Conservation (phyloP, 495 filamentous ascomycete genomes). For the Penicillium subrubescens region DNA sequence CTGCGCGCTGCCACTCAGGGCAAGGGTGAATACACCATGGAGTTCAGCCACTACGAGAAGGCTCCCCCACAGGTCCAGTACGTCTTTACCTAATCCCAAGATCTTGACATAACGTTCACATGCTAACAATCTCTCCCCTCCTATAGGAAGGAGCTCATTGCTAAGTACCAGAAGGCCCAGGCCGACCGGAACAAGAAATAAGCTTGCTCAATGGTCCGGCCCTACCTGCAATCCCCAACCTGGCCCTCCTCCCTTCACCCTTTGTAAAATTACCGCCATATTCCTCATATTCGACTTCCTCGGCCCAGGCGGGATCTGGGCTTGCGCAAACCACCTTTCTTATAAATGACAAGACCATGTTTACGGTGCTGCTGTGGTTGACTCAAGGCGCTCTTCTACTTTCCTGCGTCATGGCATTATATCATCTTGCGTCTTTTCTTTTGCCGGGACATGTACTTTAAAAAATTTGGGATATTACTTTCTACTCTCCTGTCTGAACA, state of each 20-base stretch:
- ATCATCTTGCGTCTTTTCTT: conserved; percentile 20
- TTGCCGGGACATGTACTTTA: conserved; percentile 33
- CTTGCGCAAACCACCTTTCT: conserved; percentile 7
- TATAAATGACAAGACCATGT: conserved; percentile 2
- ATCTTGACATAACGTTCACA: background rate
- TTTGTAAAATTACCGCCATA: conserved; percentile 24
- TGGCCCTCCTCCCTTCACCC: conserved; percentile 11
- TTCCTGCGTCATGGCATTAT: conserved; percentile 27
- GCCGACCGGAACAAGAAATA: conserved; percentile 73
- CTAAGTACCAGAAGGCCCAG: conserved; percentile 84
- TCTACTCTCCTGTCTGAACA: conserved; percentile 38
- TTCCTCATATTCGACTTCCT: conserved; percentile 2
- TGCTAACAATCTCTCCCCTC: conserved; percentile 20
- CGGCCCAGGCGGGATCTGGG: conserved; percentile 17
- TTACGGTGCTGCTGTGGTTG: conserved; percentile 8
- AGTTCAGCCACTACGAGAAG: conserved; percentile 92
- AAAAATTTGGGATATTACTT: conserved; percentile 26
- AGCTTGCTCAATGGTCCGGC: conserved; percentile 15
- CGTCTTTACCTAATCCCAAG: conserved; percentile 33
- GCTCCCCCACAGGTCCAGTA: conserved; percentile 90
- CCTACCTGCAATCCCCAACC: conserved; percentile 11
- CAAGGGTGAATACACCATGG: conserved; percentile 99
- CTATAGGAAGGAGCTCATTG: conserved; percentile 79
- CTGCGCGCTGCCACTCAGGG: conserved; percentile 94
- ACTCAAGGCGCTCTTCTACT: conserved; percentile 20